These are phyloP conservation scores for Cryptococcus amylolentus DNA, from an alignment of 1,284 basidiomycete species.

Conservation along the genomic window DNA sequence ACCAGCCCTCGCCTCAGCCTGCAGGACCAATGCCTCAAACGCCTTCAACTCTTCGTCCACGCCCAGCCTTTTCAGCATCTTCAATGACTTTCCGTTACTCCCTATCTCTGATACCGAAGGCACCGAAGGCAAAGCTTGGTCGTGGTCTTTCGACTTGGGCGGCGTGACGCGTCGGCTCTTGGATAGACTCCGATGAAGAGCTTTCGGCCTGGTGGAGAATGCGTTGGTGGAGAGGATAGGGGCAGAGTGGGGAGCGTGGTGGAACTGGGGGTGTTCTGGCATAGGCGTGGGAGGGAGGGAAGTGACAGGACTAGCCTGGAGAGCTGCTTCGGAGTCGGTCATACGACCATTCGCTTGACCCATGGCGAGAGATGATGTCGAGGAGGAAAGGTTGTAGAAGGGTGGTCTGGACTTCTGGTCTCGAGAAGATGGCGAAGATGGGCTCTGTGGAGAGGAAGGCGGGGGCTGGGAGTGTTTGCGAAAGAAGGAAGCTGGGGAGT, in stretches of 20 bases:
- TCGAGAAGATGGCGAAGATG: neutral
- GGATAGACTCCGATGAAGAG: constrained; percentile 1
- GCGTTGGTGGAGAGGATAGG: constrained; percentile 4
- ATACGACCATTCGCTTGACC: neutral
- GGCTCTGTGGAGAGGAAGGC: neutral
- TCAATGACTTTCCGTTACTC: too few species aligned
- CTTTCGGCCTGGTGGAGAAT: neutral
- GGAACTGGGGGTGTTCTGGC: constrained; percentile 2
- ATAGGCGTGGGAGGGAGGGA: neutral
- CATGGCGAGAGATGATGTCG: neutral
- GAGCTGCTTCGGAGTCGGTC: neutral
- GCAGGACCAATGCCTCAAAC: neutral
- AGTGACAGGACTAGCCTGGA: neutral
- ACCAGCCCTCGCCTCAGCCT: neutral
- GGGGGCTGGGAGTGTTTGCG: neutral
- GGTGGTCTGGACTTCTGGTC: neutral
- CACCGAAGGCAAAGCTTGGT: neutral
- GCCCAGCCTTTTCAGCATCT: neutral
- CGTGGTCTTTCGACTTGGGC: too few species aligned
- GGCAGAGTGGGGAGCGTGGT: constrained; percentile 13
- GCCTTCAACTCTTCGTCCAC: neutral
- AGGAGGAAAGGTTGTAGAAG: neutral
- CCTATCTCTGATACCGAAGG: neutral
- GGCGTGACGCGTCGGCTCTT: neutral
- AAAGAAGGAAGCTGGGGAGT: neutral